phyloP scores from a whole-genome alignment of 768 basidiomycete species.

The Polyporus arcularius region DNA sequence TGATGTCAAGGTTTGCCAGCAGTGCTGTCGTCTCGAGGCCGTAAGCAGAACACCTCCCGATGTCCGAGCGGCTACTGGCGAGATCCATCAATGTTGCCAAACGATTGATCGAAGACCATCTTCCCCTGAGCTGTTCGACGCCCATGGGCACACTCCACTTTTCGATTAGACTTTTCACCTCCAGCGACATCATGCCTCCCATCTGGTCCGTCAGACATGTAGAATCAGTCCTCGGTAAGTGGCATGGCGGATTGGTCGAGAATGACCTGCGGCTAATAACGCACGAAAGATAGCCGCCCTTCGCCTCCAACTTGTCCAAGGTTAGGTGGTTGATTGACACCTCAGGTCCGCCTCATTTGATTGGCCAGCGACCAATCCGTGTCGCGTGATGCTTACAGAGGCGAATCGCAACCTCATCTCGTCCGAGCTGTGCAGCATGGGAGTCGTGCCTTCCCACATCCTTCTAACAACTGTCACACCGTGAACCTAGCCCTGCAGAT shows the following conservation, averaged over 20 bases:
- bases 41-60: too few species aligned
- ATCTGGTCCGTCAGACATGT: background rate
- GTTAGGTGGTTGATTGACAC: too few species aligned
- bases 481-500: slow-evolving; percentile 13
- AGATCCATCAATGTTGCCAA: background rate
- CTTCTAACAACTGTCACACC: background rate
- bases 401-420: too few species aligned
- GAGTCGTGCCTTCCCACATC: background rate
- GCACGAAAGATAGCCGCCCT: too few species aligned
- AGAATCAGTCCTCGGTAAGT: background rate
- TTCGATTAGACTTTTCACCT: background rate
- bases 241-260: too few species aligned
- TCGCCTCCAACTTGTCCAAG: too few species aligned
- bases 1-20: too few species aligned
- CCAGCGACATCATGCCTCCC: background rate
- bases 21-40: too few species aligned
- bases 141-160: background rate
- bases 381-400: background rate
- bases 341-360: too few species aligned
- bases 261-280: too few species aligned
- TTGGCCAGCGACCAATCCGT: background rate
- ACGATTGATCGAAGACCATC: background rate
- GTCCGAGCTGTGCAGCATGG: too few species aligned
- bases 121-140: background rate
- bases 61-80: background rate